Evolutionary conservation across 345 rosid genomes (phyloP), one percentile per base, ranked within the genome.

Genomic region (Turritis glabra): DNA sequence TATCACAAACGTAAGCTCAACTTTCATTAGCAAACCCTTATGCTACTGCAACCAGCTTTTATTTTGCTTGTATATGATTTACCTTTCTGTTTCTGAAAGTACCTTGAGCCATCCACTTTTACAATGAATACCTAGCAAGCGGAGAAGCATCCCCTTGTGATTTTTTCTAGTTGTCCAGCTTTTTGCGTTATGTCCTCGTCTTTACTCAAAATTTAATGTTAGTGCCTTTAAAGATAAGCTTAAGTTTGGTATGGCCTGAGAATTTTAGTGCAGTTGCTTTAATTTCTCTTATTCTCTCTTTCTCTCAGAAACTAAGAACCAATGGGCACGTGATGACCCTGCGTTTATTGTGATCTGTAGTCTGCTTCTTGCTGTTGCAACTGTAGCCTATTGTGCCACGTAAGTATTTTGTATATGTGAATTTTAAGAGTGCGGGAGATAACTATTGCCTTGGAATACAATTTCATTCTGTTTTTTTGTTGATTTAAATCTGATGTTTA

Each of bases 291-390:
- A 17, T 63, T 72, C n/a, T 15, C 61, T 74, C 37, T 47, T 66
- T 70, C 63, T 77, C 54, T 70, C 93, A 96, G 99, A 96, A 90
- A 96, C 99, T 70, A 96, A 96, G 82, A 96, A 95, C 82, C 99
- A 96, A 79, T 96, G 99, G 99, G 99, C 99, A 64, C 98, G 99
- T 63, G 99, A 96, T 23, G 99, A 96, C 81, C 99, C 99, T 69
- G 99, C 99, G 38, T 96, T 96, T 88, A 82, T 90, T 77, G 99
- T 92, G 67, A 92, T 92, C 82, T 92, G 94, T 88, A 85, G 90
- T 80, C 82, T 96, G 63, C 91, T 92, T 83, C 82, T 96, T 80
- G 83, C 69, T 63, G 89, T 89, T 62, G 87, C 99, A 76, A 80
- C 97, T 51, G 64, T 89, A 73, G 96, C 99, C 44, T 96, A 90